Evolutionary conservation across 1,139 yeast species (phyloP).

Genomic region (Yamadazyma friedrichii): DNA sequence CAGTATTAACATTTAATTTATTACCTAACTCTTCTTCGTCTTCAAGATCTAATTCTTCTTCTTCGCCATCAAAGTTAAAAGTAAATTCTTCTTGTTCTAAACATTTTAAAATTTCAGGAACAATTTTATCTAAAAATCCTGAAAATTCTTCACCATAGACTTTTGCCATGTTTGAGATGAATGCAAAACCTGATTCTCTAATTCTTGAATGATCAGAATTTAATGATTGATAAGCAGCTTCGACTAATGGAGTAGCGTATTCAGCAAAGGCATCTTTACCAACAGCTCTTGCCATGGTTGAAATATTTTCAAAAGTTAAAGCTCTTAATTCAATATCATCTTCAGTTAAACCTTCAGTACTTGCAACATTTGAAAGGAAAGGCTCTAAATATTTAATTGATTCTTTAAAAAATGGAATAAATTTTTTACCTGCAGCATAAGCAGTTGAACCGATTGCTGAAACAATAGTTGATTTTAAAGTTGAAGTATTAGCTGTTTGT

Average conservation of each 20-base stretch:
- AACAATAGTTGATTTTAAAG: constrained; percentile 83
- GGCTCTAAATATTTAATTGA: constrained; percentile 82
- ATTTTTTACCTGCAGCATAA: constrained; percentile 86
- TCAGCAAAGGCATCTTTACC: constrained; percentile 86
- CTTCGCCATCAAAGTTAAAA: constrained; percentile 40
- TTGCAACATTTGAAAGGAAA: constrained; percentile 62
- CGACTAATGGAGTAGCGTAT: constrained; percentile 84
- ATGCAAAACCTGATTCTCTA: constrained; percentile 94
- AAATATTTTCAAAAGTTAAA: constrained; percentile 86
- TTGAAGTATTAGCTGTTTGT: constrained; percentile 60
- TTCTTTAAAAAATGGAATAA: constrained; percentile 79
- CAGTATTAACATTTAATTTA: constrained; percentile 84
- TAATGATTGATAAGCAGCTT: constrained; percentile 81
- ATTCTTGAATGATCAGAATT: constrained; percentile 78
- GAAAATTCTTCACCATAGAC: constrained; percentile 90
- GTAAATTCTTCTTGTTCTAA: constrained; percentile 81
- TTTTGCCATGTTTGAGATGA: constrained; percentile 90
- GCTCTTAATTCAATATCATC: constrained; percentile 87
- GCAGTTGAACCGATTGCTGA: constrained; percentile 98
- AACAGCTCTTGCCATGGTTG: constrained; percentile 95
- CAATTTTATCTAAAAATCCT: constrained; percentile 75
- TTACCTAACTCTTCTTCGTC: constrained; percentile 62
- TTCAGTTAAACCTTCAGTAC: constrained; percentile 69
- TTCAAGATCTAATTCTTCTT: constrained; percentile 33
- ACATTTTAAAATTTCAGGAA: constrained; percentile 83